Evolutionary conservation across 305 asterid species (phyloP), one percentile per base, ranked within the genome.

Genomic region (Ilex paraguariensis): DNA sequence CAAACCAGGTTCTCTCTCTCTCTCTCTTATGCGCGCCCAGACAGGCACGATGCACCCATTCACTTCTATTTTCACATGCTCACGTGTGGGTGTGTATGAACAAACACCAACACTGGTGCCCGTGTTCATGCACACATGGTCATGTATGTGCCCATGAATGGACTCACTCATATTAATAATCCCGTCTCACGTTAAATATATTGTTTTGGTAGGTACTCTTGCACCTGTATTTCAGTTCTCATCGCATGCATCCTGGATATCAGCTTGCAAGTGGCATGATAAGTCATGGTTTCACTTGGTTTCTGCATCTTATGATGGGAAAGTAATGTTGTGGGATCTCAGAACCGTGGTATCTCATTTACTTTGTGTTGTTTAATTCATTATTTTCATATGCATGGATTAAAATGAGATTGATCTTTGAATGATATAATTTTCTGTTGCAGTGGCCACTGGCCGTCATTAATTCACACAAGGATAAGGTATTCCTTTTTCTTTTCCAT

Each of bases 231-330:
- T 76, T 75, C 95, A 90, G 71, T 86, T 90, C 68, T 82, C 97
- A 6, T 86, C 95, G 42, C 96, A 90, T 69, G 75, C 66, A 69
- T 90, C 95, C 13, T 93, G 99, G 99, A 84, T 93, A 77, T 84
- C 99, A 36, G 75, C 96, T 61, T 87, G 96, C 88, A 93, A 93
- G 76, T 93, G 99, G 99, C 99, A 93, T 73, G 70, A 49, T n/a
- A 80, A 75, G 51, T 93, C 99, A 64, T 90, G 92, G 95, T 81
- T 82, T 77, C 99, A 90, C 80, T 79, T 93, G 66, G 92, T 79
- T 54, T 77, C 99, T 48, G 81, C 96, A 45, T 93, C 99, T 2
- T 93, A 84, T 75, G 97, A 93, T 68, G 99, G 99, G 70, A 93
- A 93, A 82, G 89, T 90, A 71, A 90, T 86, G 95, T 65, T 93